These are phyloP conservation scores for Mycosphaerelloides madeirae DNA, from an alignment of 2,329 filamentous ascomycete species.

Conservation along the genomic window DNA sequence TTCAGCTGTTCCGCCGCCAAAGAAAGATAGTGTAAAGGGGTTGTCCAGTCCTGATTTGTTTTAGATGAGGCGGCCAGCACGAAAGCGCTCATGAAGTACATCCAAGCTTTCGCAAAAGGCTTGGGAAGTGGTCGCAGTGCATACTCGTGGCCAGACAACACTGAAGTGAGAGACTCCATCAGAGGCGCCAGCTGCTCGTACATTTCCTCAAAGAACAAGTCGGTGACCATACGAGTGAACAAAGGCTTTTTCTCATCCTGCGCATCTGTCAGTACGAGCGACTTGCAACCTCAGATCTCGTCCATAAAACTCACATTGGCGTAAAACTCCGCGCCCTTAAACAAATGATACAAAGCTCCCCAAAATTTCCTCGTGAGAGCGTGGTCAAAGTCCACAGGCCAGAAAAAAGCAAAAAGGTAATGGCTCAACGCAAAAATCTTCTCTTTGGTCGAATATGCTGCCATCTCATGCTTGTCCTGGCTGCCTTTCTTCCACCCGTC, in stretches of 20 bases:
- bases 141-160: slow-evolving; percentile 4
- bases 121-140: background rate
- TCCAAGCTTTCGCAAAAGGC: slow-evolving; percentile 11
- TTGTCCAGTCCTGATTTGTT: background rate
- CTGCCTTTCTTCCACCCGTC: background rate
- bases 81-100: slow-evolving; percentile 9
- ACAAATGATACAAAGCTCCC: slow-evolving; percentile 5
- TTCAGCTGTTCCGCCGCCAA: slow-evolving; percentile 1
- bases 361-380: slow-evolving; percentile 8
- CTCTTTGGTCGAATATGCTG: background rate
- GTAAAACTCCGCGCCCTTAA: slow-evolving; percentile 4
- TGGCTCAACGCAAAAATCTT: slow-evolving; percentile 3
- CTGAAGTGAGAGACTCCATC: slow-evolving; percentile 3
- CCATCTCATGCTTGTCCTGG: background rate
- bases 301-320: background rate
- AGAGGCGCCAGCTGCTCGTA: slow-evolving; percentile 4
- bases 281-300: too few relatives aligned
- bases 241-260: too few relatives aligned
- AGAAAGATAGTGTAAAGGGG: slow-evolving; percentile 1
- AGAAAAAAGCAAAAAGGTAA: slow-evolving; percentile 12
- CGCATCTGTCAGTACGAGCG: too few relatives aligned
- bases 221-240: too few relatives aligned
- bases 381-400: slow-evolving; percentile 8
- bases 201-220: slow-evolving; percentile 1
- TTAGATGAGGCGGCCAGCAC: slow-evolving; percentile 3